Evolutionary conservation across 768 basidiomycete species (phyloP).

Genomic region (Russula lepida): DNA sequence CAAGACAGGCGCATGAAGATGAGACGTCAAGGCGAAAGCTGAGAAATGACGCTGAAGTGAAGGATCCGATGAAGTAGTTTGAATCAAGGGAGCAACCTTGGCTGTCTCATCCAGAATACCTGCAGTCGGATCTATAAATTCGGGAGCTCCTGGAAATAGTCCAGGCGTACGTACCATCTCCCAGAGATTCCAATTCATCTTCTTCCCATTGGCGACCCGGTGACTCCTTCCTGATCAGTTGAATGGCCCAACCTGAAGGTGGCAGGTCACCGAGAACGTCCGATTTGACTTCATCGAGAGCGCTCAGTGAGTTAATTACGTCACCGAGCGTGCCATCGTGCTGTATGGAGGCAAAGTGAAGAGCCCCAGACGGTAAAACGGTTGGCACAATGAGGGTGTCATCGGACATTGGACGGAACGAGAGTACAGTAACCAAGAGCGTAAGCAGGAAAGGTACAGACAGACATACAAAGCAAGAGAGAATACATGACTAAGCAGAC

Average conservation of each 20-base stretch:
- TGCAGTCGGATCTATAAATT: slow-evolving; percentile 26
- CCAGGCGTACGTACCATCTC: slow-evolving; percentile 42
- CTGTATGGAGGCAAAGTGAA: slow-evolving; percentile 54
- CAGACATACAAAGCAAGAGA: slow-evolving; percentile 3
- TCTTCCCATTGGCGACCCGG: slow-evolving; percentile 64
- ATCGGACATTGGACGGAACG: slow-evolving; percentile 31
- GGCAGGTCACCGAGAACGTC: slow-evolving; percentile 51
- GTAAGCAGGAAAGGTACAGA: not conserved
- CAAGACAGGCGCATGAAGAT: slow-evolving; percentile 55
- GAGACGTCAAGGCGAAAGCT: slow-evolving; percentile 58
- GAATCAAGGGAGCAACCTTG: slow-evolving; percentile 46
- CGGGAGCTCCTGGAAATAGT: not conserved
- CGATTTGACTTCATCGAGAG: slow-evolving; percentile 39
- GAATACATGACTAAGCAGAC: slow-evolving; percentile 14
- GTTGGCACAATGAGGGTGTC: slow-evolving; percentile 48
- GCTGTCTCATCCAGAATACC: slow-evolving; percentile 42
- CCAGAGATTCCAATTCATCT: slow-evolving; percentile 54
- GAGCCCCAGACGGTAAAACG: slow-evolving; percentile 46
- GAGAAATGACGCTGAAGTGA: slow-evolving; percentile 50
- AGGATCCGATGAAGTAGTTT: slow-evolving; percentile 30
- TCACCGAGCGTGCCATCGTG: slow-evolving; percentile 49
- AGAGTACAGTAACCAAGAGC: not conserved
- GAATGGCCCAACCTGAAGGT: slow-evolving; percentile 61
- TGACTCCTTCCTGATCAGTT: slow-evolving; percentile 49
- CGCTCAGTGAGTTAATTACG: slow-evolving; percentile 45